phyloP scores from a whole-genome alignment of 2,329 filamentous ascomycete genomes.

The Leptographium wingfieldii region DNA sequence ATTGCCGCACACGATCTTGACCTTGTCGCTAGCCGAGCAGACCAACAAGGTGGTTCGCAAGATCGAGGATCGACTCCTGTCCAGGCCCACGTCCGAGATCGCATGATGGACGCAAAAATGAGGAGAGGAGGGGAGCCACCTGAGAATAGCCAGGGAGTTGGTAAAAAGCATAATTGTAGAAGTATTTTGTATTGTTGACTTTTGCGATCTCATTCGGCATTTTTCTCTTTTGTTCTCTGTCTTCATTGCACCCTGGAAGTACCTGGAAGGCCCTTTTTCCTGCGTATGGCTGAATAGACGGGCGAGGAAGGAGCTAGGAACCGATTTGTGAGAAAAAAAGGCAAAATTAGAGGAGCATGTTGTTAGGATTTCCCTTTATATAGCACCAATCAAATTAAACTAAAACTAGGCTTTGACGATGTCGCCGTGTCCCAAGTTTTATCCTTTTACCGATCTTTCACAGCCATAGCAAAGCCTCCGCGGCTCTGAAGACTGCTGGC shows the following conservation, averaged over 20 bases:
- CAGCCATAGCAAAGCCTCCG: slow-evolving; percentile 59
- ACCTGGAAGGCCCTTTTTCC: not conserved
- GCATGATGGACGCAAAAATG: not conserved
- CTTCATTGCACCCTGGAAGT: too few species aligned
- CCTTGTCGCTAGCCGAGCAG: slow-evolving; percentile 86
- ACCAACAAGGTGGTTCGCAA: slow-evolving; percentile 85
- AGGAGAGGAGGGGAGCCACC: not conserved
- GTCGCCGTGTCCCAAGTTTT: not conserved
- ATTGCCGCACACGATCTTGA: slow-evolving; percentile 88
- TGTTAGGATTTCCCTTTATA: not conserved
- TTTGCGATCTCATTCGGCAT: not conserved
- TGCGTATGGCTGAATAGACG: too few species aligned
- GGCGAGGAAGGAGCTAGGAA: too few species aligned
- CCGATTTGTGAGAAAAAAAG: not conserved
- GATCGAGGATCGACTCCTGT: slow-evolving; percentile 51
- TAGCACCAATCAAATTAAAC: not conserved
- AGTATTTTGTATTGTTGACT: not conserved
- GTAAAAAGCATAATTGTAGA: not conserved
- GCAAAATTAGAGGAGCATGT: not conserved
- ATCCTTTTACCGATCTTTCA: slow-evolving; percentile 48
- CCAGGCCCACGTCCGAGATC: slow-evolving; percentile 21
- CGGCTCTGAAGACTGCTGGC: slow-evolving; percentile 14
- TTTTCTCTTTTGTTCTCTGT: not conserved
- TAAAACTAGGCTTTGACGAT: not conserved
- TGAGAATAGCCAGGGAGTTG: not conserved